Evolutionary conservation across 108 stramenopile species (phyloP), one percentile per base, ranked within the genome.

Genomic region (Bacterosira constricta): DNA sequence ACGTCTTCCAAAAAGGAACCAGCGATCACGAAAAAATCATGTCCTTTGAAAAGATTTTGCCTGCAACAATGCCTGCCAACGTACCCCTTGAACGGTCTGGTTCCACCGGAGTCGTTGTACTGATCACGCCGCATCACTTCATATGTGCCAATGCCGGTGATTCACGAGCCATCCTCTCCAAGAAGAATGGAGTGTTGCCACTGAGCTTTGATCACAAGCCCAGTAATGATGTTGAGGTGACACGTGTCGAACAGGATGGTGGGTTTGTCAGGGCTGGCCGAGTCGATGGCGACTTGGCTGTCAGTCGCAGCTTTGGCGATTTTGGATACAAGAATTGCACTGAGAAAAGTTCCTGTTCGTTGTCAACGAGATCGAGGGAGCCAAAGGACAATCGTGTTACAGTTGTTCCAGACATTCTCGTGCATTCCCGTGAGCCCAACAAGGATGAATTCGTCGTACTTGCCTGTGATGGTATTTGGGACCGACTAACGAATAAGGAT

Each of bases 161-260:
- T 71, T 97, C 96, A 34, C 72, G 99, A 46, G 92, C 95, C 51
- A 76, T 97, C 51, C 80, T 92, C 11, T 75, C 78, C 32, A 70
- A 83, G 17, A 67, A 62, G 32, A 90, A 90, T 31, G 35, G 20
- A 7, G 81, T 68, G 12, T 27, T 92, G 15, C 92, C 96, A 9
- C 72, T 98, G 34, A 89, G 88, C 41, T 90, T 92, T 70, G 99
- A 99, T 84, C 99, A 99, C 77, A 99, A 99, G 74, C 99, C 99
- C n/a, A 56, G 69, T 59, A 87, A 92, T 29, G 79, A 83, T 49
- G 63, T 82, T 13, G 96, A 96, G 79, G 32, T 69, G 52, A 75
- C 68, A 37, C 73, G 96, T 8, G 89, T 96, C 30, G 68, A 76
- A n/a, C 57, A 65, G n/a, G 85, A 79, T 8, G 90, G 93, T 25